Evolutionary conservation across 768 basidiomycete genomes (phyloP), one percentile per base, ranked within the genome.

Genomic region (Scleroderma citrinum): DNA sequence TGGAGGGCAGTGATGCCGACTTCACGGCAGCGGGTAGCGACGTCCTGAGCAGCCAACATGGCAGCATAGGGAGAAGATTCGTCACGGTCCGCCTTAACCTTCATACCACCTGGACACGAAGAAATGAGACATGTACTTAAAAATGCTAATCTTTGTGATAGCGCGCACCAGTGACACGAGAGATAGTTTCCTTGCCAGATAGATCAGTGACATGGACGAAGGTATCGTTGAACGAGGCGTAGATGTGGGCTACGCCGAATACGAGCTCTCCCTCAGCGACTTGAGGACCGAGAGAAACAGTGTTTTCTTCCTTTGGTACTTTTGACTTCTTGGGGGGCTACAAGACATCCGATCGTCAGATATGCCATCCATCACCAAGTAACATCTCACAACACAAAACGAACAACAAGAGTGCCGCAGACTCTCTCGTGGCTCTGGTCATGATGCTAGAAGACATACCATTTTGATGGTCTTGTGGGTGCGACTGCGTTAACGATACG

Each of bases 51-150:
- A 48, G 95, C 95, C 69, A 98, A 77, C 94, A 96, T 95, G 68
- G 94, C 92, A 45, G 93, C 92, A 66, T 96, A 91, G 16, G 90
- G 91, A 20, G 94, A 97, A 36, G 93, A 97, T 75, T 99, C 96
- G 75, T 99, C 96, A 73, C 96, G 88, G 73, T 99, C 96, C 12
- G 95, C 96, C 78, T 98, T 99, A 74, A 99, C 96, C 78, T 98
- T 98, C 96, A 98, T 98, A 53, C 96, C 96, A 69, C 92, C 91
- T 89, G 26, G 17, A 16, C 1, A 29, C 8, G 26, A 8, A n/a
- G 19, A 30, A 17, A 10, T 53, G 10, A 53, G 44, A 36, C 6
- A 16, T 34, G 2, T 29, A 29, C 13, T 2, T 7, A 13, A 8
- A 20, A 23, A 38, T 3, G 4, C 39, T 23, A 7, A 4, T 7